These are phyloP conservation scores for Mycena vulgaris DNA, from an alignment of 768 basidiomycete genomes.

Conservation along the genomic window DNA sequence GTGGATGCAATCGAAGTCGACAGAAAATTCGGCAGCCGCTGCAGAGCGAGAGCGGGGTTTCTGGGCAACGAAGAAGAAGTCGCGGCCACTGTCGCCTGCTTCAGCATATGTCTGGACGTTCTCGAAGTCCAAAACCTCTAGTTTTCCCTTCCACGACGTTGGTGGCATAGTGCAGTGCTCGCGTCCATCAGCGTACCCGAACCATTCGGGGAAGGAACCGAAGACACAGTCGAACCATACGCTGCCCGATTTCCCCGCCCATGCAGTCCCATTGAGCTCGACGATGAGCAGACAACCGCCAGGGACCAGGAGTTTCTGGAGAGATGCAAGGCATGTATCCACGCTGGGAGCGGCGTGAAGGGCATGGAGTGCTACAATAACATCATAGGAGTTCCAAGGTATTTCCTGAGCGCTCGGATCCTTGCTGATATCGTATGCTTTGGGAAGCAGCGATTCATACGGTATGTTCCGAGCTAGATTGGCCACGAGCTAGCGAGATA, in stretches of 20 bases:
- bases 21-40: neutral
- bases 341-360: conserved; percentile 14
- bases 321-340: neutral
- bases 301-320: conserved; percentile 4
- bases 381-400: neutral
- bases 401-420: conserved; percentile 9
- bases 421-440: conserved; percentile 18
- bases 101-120: conserved; percentile 7
- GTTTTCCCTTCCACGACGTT: neutral
- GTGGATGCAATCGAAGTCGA: neutral
- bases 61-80: conserved; percentile 7
- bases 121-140: neutral
- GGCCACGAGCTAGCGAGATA: neutral
- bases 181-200: conserved; percentile 11
- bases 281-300: conserved; percentile 17
- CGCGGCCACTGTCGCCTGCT: neutral
- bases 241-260: neutral
- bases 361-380: conserved; percentile 17
- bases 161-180: conserved; percentile 22
- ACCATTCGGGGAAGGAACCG: conserved; percentile 26
- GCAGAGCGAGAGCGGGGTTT: conserved; percentile 3
- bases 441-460: neutral
- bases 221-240: conserved; percentile 23
- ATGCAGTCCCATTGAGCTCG: conserved; percentile 15
- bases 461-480: conserved; percentile 4